Evolutionary conservation across 1,139 yeast species (phyloP).

Genomic region (Torulaspora pretoriensis): DNA sequence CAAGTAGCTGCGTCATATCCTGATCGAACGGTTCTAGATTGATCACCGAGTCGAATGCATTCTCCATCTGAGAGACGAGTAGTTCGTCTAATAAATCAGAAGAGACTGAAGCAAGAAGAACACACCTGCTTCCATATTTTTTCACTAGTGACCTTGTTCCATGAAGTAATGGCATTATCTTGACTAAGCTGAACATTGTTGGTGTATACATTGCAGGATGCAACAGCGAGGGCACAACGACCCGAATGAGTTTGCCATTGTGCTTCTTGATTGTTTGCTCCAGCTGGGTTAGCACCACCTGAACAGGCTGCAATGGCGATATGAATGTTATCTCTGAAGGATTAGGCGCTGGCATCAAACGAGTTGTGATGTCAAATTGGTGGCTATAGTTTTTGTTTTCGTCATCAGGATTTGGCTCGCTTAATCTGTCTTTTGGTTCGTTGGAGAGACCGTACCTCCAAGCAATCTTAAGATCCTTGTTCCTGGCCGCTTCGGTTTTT

Average conservation of each 20-base stretch:
- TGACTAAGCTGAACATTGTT: slow-evolving; percentile 44
- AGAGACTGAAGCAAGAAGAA: slow-evolving; percentile 55
- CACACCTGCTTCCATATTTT: slow-evolving; percentile 45
- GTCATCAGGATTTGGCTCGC: slow-evolving; percentile 29
- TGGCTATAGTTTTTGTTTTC: slow-evolving; percentile 53
- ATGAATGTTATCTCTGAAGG: slow-evolving; percentile 56
- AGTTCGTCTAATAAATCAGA: slow-evolving; percentile 57
- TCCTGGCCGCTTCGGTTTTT: slow-evolving; percentile 25
- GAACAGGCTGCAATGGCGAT: slow-evolving; percentile 36
- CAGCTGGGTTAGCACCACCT: slow-evolving; percentile 41
- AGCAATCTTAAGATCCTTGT: slow-evolving; percentile 67
- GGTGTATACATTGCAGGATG: slow-evolving; percentile 77
- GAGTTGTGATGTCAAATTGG: slow-evolving; percentile 73
- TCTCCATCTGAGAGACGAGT: slow-evolving; percentile 50
- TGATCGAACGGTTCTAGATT: slow-evolving; percentile 82
- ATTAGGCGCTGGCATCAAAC: slow-evolving; percentile 62
- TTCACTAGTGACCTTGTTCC: slow-evolving; percentile 54
- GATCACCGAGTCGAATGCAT: slow-evolving; percentile 62
- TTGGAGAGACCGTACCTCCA: slow-evolving; percentile 76
- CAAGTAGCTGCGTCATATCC: slow-evolving; percentile 61
- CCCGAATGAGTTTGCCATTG: slow-evolving; percentile 50
- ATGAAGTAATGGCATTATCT: slow-evolving; percentile 60
- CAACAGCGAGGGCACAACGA: slow-evolving; percentile 70
- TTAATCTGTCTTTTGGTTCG: slow-evolving; percentile 32
- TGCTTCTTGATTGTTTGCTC: slow-evolving; percentile 42